Conservation (phyloP, 305 asterid species). For the Fraxinus sp. region DNA sequence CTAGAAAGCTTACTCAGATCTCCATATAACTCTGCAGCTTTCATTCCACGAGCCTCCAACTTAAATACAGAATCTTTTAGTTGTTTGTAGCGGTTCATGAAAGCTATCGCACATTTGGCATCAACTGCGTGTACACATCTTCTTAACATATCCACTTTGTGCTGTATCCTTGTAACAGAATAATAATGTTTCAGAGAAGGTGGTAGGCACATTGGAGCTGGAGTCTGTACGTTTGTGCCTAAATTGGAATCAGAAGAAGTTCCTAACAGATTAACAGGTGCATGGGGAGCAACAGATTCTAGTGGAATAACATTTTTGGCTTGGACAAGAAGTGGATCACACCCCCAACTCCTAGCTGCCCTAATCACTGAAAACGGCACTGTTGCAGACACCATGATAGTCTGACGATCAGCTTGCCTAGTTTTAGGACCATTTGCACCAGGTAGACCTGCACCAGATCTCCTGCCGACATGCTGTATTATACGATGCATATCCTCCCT, state of each 20-base stretch:
- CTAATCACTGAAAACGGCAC: conserved; percentile 87
- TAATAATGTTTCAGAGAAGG: conserved; percentile 79
- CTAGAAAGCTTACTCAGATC: conserved; percentile 76
- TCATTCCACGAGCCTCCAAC: conserved; percentile 88
- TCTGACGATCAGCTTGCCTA: conserved; percentile 50
- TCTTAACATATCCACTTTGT: conserved; percentile 81
- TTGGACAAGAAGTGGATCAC: conserved; percentile 82
- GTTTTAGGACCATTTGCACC: conserved; percentile 28
- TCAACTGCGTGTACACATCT: conserved; percentile 83
- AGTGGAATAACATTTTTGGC: conserved; percentile 64
- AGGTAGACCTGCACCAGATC: conserved; percentile 49
- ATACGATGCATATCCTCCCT: conserved; percentile 92
- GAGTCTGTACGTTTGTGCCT: conserved; percentile 34
- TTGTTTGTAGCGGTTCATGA: conserved; percentile 87
- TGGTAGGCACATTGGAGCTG: conserved; percentile 65
- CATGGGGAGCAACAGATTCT: conserved; percentile 50
- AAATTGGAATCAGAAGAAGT: conserved; percentile 36
- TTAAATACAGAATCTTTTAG: conserved; percentile 83
- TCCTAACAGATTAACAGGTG: conserved; percentile 39
- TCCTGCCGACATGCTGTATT: conserved; percentile 82
- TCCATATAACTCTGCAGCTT: conserved; percentile 88
- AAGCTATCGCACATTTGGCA: conserved; percentile 74
- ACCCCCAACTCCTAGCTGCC: conserved; percentile 90
- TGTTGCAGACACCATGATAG: conserved; percentile 95
- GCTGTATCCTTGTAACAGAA: conserved; percentile 71